Conservation (phyloP, 371 early-diverging fungal genomes). For the Batrachochytrium dendrobatidis region DNA sequence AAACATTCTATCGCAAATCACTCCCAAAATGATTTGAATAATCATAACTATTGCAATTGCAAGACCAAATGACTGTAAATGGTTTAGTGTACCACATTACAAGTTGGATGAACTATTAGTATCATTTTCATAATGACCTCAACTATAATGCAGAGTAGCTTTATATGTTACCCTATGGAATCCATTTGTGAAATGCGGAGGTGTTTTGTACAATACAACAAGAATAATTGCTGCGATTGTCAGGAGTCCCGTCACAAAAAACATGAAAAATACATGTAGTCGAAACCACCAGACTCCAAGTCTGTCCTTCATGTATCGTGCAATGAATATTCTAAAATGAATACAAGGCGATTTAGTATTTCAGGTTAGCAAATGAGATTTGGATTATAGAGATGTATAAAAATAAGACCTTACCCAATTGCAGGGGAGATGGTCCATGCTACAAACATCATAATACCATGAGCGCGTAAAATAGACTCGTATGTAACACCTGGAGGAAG, state of each 20-base stretch:
- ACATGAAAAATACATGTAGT: constrained; percentile 26
- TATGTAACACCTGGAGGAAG: neutral
- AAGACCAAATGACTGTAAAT: constrained; percentile 19
- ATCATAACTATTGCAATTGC: constrained; percentile 13
- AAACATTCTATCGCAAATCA: constrained; percentile 20
- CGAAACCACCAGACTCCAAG: constrained; percentile 38
- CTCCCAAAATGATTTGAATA: constrained; percentile 27
- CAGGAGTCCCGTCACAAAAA: constrained; percentile 7
- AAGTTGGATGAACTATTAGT: too few species aligned
- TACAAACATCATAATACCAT: neutral
- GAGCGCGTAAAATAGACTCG: neutral
- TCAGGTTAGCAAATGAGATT: too few species aligned
- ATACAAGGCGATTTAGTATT: too few species aligned
- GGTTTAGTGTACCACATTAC: too few species aligned
- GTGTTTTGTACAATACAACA: constrained; percentile 4
- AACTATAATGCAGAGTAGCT: too few species aligned
- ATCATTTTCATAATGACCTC: too few species aligned
- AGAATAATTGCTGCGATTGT: constrained; percentile 11
- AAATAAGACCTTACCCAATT: too few species aligned
- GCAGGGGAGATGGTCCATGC: neutral
- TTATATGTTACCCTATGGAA: constrained; percentile 1
- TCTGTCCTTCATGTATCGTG: constrained; percentile 28
- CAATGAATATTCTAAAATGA: constrained; percentile 27
- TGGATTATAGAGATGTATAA: too few species aligned
- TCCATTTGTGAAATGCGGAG: constrained; percentile 11